These are phyloP conservation scores for Petunia axillaris DNA, from an alignment of 257 asterid species.

Conservation along the genomic window DNA sequence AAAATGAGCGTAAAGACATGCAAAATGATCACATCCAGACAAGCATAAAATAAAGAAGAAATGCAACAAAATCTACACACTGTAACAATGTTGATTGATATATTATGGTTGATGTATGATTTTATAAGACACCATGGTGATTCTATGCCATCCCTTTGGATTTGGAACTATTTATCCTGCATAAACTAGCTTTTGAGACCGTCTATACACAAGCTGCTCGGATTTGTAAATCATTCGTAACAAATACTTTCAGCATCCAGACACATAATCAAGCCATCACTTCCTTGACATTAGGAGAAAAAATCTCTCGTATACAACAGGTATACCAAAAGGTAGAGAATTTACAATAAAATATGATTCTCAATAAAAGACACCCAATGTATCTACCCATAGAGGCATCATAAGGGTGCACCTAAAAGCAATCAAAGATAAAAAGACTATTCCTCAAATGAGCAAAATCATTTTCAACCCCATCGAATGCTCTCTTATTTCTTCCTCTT, in stretches of 20 bases:
- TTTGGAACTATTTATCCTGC: not conserved
- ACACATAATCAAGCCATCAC: constrained; percentile 2
- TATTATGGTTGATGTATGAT: not conserved
- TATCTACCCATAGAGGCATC: too few relatives aligned
- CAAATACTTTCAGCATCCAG: constrained; percentile 1
- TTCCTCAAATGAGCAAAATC: too few relatives aligned
- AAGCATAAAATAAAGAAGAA: not conserved
- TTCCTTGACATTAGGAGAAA: not conserved
- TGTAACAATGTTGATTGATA: not conserved
- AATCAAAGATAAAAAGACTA: too few relatives aligned
- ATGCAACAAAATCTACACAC: not conserved
- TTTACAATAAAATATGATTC: too few relatives aligned
- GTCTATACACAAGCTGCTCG: not conserved
- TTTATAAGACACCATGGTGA: not conserved
- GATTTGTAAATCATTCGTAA: constrained; percentile 1
- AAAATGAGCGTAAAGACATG: not conserved
- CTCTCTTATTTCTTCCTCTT: too few relatives aligned
- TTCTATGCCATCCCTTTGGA: not conserved
- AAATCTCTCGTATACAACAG: too few relatives aligned
- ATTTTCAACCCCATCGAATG: too few relatives aligned
- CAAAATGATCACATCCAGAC: constrained; percentile 7
- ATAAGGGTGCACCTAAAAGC: too few relatives aligned
- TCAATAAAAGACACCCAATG: too few relatives aligned
- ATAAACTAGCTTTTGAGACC: constrained; percentile 2
- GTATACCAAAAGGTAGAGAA: too few relatives aligned